Conservation (phyloP, 2,329 filamentous ascomycete genomes). For the Cladophialophora chaetospira region DNA sequence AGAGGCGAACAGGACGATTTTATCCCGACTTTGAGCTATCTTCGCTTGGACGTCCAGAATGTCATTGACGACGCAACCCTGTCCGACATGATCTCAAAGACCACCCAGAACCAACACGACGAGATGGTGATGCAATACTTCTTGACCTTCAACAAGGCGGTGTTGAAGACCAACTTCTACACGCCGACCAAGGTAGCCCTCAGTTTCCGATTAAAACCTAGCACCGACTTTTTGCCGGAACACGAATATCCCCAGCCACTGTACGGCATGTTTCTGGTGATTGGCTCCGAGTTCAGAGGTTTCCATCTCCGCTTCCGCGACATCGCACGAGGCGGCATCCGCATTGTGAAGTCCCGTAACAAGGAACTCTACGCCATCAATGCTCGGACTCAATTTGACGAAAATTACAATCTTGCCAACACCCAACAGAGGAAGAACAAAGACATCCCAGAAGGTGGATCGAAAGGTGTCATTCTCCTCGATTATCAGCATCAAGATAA, state of each 20-base stretch:
- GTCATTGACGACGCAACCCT: conserved; percentile 75
- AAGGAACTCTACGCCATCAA: conserved; percentile 97
- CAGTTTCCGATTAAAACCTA: conserved; percentile 89
- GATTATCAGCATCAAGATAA: conserved; percentile 95
- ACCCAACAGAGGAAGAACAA: conserved; percentile 99
- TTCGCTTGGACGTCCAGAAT: conserved; percentile 67
- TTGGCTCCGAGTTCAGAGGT: conserved; percentile 92
- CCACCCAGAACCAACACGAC: conserved; percentile 90
- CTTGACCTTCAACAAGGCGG: conserved; percentile 87
- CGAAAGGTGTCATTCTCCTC: conserved; percentile 94
- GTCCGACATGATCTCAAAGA: conserved; percentile 74
- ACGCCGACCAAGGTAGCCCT: conserved; percentile 97
- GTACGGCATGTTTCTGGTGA: conserved; percentile 98
- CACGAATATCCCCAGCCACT: conserved; percentile 91
- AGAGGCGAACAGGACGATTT: conserved; percentile 67
- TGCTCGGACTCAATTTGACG: conserved; percentile 91
- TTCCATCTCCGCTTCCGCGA: conserved; percentile 98
- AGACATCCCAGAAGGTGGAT: conserved; percentile 96
- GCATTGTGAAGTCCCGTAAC: conserved; percentile 97
- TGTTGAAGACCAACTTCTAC: conserved; percentile 97
- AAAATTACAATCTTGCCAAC: conserved; percentile 97
- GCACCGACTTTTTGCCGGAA: conserved; percentile 73
- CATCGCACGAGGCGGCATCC: conserved; percentile 93
- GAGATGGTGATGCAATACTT: conserved; percentile 98
- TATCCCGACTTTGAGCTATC: conserved; percentile 68